Evolutionary conservation across 495 filamentous ascomycete species (phyloP).

Genomic region (Neurospora pannonica): DNA sequence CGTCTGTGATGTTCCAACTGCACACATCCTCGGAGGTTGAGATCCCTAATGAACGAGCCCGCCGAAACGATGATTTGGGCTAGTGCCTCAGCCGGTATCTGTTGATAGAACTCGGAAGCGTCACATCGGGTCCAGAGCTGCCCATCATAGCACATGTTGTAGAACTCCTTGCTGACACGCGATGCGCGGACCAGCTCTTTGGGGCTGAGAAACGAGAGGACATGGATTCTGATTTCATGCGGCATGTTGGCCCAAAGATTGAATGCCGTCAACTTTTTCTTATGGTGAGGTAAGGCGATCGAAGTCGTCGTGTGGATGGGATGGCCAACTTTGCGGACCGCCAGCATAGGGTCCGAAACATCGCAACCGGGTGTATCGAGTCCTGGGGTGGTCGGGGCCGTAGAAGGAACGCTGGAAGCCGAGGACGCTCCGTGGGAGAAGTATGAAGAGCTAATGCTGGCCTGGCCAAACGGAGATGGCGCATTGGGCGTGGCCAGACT

Average conservation of each 20-base stretch:
- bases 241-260: constrained; percentile 78
- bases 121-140: constrained; percentile 86
- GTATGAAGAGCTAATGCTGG: constrained; percentile 45
- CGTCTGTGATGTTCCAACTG: constrained; percentile 70
- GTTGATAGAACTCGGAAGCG: constrained; percentile 74
- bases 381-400: constrained; percentile 41
- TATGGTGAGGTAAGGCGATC: constrained; percentile 53
- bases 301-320: constrained; percentile 32
- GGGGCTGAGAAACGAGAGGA: constrained; percentile 67
- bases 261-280: constrained; percentile 39
- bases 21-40: constrained; percentile 60
- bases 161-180: constrained; percentile 68
- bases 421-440: constrained; percentile 47
- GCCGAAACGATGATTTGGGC: constrained; percentile 76
- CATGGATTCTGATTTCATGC: constrained; percentile 66
- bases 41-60: constrained; percentile 80
- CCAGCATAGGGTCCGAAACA: constrained; percentile 24
- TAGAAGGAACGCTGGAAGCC: constrained; percentile 57
- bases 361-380: constrained; percentile 26
- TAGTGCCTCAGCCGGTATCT: constrained; percentile 74
- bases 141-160: constrained; percentile 86
- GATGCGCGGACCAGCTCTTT: constrained; percentile 78
- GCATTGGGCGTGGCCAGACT: constrained; percentile 53
- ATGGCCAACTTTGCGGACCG: constrained; percentile 24
- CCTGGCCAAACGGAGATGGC: constrained; percentile 40